Conservation (phyloP, 768 basidiomycete species). For the Hericium coralloides region DNA sequence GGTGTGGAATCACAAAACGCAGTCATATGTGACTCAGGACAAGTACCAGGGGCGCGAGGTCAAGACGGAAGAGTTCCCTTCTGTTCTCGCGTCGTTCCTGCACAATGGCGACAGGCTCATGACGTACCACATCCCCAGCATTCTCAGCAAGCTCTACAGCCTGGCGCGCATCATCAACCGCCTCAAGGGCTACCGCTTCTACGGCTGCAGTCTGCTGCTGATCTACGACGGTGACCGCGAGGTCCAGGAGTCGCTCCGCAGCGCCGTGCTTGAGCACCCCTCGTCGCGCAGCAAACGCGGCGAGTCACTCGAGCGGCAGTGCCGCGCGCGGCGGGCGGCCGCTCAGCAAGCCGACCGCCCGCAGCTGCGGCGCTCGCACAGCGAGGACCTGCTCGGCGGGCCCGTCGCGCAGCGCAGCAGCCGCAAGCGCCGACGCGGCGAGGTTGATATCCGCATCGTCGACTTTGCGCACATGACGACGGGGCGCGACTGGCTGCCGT, state of each 20-base stretch:
- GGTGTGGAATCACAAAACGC: slow-evolving; percentile 88
- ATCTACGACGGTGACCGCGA: slow-evolving; percentile 96
- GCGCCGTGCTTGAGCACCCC: slow-evolving; percentile 54
- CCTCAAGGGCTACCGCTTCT: slow-evolving; percentile 94
- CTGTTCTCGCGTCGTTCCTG: slow-evolving; percentile 76
- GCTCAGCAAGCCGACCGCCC: neutral
- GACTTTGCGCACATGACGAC: slow-evolving; percentile 99
- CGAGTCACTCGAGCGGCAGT: slow-evolving; percentile 61
- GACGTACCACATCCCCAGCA: slow-evolving; percentile 83
- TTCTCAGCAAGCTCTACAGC: slow-evolving; percentile 89
- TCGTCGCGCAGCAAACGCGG: slow-evolving; percentile 63
- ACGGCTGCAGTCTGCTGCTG: slow-evolving; percentile 92
- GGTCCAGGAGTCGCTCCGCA: slow-evolving; percentile 66
- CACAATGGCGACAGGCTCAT: slow-evolving; percentile 77
- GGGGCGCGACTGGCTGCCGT: slow-evolving; percentile 79
- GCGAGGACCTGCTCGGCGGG: slow-evolving; percentile 69
- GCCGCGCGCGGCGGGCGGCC: slow-evolving; percentile 7
- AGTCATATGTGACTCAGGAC: slow-evolving; percentile 87
- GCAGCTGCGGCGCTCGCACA: slow-evolving; percentile 59
- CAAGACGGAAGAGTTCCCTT: slow-evolving; percentile 74
- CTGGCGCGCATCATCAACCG: slow-evolving; percentile 85
- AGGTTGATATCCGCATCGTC: slow-evolving; percentile 91
- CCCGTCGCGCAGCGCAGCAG: slow-evolving; percentile 54
- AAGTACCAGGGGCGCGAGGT: slow-evolving; percentile 95
- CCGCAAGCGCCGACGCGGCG: slow-evolving; percentile 74